Evolutionary conservation across 1,284 basidiomycete genomes (phyloP).

Genomic region (Cerioporus squamosus): DNA sequence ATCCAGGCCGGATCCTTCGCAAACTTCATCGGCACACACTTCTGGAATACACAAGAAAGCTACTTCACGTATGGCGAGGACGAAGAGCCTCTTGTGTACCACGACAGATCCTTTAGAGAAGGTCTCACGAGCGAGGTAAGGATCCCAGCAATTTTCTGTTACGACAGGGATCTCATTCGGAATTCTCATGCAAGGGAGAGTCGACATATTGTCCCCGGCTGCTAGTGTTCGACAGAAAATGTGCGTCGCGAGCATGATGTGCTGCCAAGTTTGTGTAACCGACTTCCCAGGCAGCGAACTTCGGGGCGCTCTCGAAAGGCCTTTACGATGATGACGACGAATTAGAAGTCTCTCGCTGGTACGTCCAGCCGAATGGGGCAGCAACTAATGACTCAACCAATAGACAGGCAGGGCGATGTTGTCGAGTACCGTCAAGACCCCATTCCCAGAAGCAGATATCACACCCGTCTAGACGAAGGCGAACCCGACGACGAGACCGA

Average conservation of each 20-base stretch:
- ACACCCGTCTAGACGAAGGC: conserved; percentile 40
- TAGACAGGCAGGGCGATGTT: conserved; percentile 53
- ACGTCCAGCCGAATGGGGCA: neutral
- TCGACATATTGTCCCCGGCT: conserved; percentile 65
- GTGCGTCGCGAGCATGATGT: conserved; percentile 40
- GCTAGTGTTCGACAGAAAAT: conserved; percentile 68
- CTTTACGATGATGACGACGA: conserved; percentile 40
- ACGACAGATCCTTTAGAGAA: conserved; percentile 69
- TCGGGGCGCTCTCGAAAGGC: conserved; percentile 59
- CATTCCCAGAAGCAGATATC: conserved; percentile 60
- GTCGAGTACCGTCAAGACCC: conserved; percentile 56
- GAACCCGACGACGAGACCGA: conserved; percentile 23
- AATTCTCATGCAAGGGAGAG: conserved; percentile 53
- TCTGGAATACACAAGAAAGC: conserved; percentile 79
- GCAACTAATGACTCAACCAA: conserved; percentile 10
- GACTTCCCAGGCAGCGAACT: conserved; percentile 51
- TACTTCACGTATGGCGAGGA: conserved; percentile 62
- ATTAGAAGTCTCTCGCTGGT: conserved; percentile 25
- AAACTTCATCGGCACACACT: conserved; percentile 75
- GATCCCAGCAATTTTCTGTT: neutral
- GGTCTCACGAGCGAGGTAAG: conserved; percentile 49
- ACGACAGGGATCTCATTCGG: conserved; percentile 3
- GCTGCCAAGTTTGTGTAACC: neutral
- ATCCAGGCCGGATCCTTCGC: conserved; percentile 71
- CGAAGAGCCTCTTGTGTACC: conserved; percentile 48